Base-by-base conservation (phyloP, 331 rosid genomes). In the Malus hybrid region DNA sequence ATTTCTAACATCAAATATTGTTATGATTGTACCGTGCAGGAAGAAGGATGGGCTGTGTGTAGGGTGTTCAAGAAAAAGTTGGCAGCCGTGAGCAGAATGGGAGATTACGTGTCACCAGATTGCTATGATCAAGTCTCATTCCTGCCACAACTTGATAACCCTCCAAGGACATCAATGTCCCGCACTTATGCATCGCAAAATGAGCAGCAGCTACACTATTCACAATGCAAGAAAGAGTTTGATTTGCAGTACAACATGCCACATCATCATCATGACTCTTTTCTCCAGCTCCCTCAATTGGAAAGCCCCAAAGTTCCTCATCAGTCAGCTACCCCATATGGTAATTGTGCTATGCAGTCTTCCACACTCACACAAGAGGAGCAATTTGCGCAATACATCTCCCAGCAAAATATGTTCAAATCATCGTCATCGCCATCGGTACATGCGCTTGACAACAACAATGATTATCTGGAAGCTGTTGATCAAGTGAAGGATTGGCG, bases 31-130 rank as follows among this genome's bases (percentile, higher is more conserved):
- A 60, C 65, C 52, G 16, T 72, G 44, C 77, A 93, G 97, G 98
- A 93, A 82, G 98, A 93, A 88, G 98, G 97, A 16, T 91, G 98
- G 98, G 98, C 78, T 71, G 98, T 89, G 12, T 93, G 98, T 50
- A 85, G 91, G 84, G 98, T 86, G 68, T 93, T 91, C 90, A 93
- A 88, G 89, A 93, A 91, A 79, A 19, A 92, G 50, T 67, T 89
- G 86, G 29, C 93, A 34, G 83, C 89, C 13, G 63, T 85, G 77
- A 60, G 88, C 44, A 93, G 83, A 74, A 13, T 85, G 67, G 90
- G 83, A 1, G 98, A 93, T n/a, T 89, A 91, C 22, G 93, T 85
- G 1, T 89, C 98, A 20, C 83, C 93, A 15, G 82, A 89, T 81
- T 89, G 97, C 90, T 88, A 88, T 11, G 93, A 91, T 46, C 96